Percentiles rank a stretch among this genome's conserved stretches.
phyloP scores from a whole-genome alignment of 2,329 filamentous ascomycete genomes.

The Zymoseptoria tritici region DNA sequence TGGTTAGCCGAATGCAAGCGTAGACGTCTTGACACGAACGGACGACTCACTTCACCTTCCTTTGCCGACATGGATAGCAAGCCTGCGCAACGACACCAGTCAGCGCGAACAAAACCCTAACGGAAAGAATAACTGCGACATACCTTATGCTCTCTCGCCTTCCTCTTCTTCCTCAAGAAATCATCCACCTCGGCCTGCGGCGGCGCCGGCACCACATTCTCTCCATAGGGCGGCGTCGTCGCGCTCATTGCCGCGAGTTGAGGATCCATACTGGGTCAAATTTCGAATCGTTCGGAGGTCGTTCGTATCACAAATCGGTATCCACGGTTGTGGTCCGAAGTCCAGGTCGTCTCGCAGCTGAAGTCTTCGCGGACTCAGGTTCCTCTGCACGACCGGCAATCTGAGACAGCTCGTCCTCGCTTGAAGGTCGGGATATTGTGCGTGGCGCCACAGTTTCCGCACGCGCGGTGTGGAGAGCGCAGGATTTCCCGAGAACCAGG shows the following conservation, averaged over 20 bases:
- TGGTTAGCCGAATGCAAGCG: not conserved
- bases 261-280: slow-evolving; percentile 16
- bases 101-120: not conserved
- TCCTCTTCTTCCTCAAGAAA: slow-evolving; percentile 43
- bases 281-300: too few relatives aligned
- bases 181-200: slow-evolving; percentile 42
- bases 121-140: not conserved
- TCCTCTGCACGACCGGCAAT: too few relatives aligned
- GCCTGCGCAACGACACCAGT: slow-evolving; percentile 17
- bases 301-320: too few relatives aligned
- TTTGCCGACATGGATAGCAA: slow-evolving; percentile 44
- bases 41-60: slow-evolving; percentile 30
- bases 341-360: too few relatives aligned
- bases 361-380: too few relatives aligned
- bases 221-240: slow-evolving; percentile 6
- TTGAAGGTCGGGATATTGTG: not conserved
- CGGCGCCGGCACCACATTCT: slow-evolving; percentile 18
- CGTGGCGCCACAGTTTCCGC: not conserved
- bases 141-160: slow-evolving; percentile 45
- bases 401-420: too few relatives aligned
- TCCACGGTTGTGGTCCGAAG: too few relatives aligned
- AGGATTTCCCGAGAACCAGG: not conserved
- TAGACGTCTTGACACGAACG: not conserved
- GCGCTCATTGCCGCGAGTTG: slow-evolving; percentile 14
- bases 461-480: too few relatives aligned